Conservation (phyloP, 129 eudicot genomes). For the Lactuca saligna region DNA sequence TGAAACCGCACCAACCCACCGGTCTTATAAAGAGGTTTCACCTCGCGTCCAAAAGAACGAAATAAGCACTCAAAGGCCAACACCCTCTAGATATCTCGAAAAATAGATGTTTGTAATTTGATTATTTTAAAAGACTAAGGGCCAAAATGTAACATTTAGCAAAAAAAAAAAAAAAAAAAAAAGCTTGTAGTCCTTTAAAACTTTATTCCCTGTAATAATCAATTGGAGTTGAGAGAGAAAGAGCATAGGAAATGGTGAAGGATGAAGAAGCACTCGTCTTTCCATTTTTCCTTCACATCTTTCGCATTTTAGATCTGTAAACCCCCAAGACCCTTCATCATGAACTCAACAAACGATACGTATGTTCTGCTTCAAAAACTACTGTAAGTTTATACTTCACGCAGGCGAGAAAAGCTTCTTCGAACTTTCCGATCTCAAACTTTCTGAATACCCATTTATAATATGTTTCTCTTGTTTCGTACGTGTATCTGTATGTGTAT, state of each 20-base stretch:
- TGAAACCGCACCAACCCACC: too few species aligned
- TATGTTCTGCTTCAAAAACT: conserved; percentile 9
- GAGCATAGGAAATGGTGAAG: conserved; percentile 53
- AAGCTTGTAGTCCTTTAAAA: conserved; percentile 13
- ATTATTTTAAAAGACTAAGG: background rate
- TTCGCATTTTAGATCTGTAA: conserved; percentile 43
- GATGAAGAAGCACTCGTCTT: conserved; percentile 35
- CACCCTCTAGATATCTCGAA: too few species aligned
- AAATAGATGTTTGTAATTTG: too few species aligned
- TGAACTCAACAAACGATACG: conserved; percentile 12
- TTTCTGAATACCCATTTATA: conserved; percentile 23
- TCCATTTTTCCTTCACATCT: conserved; percentile 25
- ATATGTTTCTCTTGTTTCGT: background rate
- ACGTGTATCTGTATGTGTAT: background rate
- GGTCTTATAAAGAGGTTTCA: too few species aligned
- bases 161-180: background rate
- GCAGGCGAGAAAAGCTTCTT: conserved; percentile 18
- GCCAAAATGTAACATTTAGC: background rate
- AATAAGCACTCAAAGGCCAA: too few species aligned
- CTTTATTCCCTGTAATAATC: conserved; percentile 28
- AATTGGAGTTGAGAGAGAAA: conserved; percentile 33
- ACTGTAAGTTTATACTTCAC: conserved; percentile 30
- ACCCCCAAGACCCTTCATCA: conserved; percentile 26
- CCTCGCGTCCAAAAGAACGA: too few species aligned
- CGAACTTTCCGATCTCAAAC: conserved; percentile 32